Conservation (phyloP, 495 filamentous ascomycete genomes). For the Chaetomidium leptoderma region DNA sequence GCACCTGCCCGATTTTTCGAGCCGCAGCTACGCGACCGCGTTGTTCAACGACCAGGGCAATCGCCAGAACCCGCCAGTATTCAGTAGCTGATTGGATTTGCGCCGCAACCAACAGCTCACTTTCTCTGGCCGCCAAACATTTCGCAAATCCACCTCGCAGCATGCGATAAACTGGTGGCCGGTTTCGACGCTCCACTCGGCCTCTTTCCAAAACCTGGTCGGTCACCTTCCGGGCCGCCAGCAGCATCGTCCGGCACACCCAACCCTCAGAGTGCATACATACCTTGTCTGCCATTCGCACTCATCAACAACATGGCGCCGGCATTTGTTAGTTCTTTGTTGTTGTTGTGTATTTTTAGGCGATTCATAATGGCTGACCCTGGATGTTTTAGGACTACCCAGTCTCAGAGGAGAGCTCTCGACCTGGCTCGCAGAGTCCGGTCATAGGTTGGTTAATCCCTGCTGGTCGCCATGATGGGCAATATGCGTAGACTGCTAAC, state of each 20-base stretch:
- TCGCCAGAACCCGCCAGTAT: neutral
- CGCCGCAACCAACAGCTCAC: neutral
- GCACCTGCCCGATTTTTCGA: conserved; percentile 28
- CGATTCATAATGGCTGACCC: conserved; percentile 13
- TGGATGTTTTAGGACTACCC: conserved; percentile 18
- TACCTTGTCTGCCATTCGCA: neutral
- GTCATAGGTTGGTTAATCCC: conserved; percentile 20
- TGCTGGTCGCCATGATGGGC: neutral
- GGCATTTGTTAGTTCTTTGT: conserved; percentile 25
- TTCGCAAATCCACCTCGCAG: neutral
- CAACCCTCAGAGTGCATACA: too few species aligned
- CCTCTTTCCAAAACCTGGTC: neutral
- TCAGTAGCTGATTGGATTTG: neutral
- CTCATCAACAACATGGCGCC: conserved; percentile 26
- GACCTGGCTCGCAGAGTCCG: conserved; percentile 19
- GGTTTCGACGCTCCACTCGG: neutral
- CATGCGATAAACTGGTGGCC: conserved; percentile 7
- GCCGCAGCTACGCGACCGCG: conserved; percentile 23
- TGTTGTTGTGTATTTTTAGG: neutral
- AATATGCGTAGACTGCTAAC: conserved; percentile 11
- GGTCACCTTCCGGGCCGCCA: neutral
- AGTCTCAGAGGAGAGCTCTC: conserved; percentile 22
- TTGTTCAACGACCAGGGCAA: neutral
- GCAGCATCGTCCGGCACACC: neutral
- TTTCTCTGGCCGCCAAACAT: neutral